Evolutionary conservation across 2,329 filamentous ascomycete species (phyloP).

Genomic region (Apiospora pterosperma): DNA sequence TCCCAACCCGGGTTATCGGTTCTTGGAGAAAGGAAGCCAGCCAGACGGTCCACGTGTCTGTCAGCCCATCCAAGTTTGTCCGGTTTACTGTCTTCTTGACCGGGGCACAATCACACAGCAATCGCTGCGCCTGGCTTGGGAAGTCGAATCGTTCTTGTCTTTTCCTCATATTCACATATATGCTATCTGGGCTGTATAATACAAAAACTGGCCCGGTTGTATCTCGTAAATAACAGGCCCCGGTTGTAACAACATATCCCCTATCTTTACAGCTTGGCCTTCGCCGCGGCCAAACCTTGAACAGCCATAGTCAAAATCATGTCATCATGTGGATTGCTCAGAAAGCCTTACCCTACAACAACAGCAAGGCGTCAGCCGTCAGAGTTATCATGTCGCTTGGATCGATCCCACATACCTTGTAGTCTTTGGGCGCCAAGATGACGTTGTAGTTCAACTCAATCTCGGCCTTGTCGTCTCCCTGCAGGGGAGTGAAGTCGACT

Average conservation of each 20-base stretch:
- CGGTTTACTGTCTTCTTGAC: too few relatives aligned
- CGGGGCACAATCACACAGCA: not conserved
- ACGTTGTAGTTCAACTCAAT: conserved; percentile 35
- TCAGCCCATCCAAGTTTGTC: not conserved
- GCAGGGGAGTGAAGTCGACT: conserved; percentile 44
- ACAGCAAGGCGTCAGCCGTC: not conserved
- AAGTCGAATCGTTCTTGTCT: not conserved
- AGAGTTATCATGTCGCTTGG: not conserved
- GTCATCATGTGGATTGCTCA: not conserved
- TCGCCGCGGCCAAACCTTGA: not conserved
- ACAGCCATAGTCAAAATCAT: not conserved
- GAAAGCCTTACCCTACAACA: not conserved
- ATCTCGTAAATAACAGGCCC: not conserved
- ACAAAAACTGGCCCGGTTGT: not conserved
- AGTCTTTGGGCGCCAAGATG: conserved; percentile 40
- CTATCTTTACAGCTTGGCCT: not conserved
- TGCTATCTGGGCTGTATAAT: not conserved
- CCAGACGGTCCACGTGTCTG: not conserved
- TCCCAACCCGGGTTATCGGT: not conserved
- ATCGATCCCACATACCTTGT: conserved; percentile 34
- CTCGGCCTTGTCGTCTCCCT: conserved; percentile 26
- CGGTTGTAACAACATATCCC: not conserved
- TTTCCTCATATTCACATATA: not conserved
- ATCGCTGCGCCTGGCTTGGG: too few relatives aligned
- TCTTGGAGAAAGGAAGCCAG: not conserved